These are phyloP conservation scores for Cochlearia excelsa DNA, from an alignment of 345 rosid genomes.

Conservation along the genomic window DNA sequence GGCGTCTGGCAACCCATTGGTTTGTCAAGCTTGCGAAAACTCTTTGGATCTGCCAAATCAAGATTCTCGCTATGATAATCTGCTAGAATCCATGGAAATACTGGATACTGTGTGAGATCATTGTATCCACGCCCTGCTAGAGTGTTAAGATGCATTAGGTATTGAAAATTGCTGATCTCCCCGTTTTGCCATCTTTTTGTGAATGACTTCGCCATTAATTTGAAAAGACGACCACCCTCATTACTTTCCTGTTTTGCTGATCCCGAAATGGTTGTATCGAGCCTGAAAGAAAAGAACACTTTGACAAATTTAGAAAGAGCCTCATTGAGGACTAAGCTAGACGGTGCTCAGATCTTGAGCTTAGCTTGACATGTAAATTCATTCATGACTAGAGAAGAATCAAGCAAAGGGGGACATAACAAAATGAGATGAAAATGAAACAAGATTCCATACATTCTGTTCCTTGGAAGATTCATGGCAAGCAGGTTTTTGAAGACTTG, in stretches of 20 bases:
- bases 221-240: conserved; percentile 93
- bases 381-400: not conserved
- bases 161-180: conserved; percentile 98
- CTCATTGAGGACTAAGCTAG: conserved; percentile 1
- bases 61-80: conserved; percentile 90
- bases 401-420: conserved; percentile 17
- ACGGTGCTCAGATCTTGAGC: conserved; percentile 13
- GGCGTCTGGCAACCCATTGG: conserved; percentile 99
- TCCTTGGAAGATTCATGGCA: conserved; percentile 95
- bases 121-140: conserved; percentile 99
- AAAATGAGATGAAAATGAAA: conserved; percentile 20
- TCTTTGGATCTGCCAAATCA: conserved; percentile 74
- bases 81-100: conserved; percentile 98
- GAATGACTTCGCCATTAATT: conserved; percentile 88
- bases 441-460: conserved; percentile 70
- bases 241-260: conserved; percentile 83
- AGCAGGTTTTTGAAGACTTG: conserved; percentile 93
- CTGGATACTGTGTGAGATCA: conserved; percentile 99
- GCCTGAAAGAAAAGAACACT: conserved; percentile 48
- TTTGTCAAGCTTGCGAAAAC: conserved; percentile 89
- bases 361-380: not conserved
- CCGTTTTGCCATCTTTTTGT: conserved; percentile 99
- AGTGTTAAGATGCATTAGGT: conserved; percentile 99
- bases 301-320: conserved; percentile 24
- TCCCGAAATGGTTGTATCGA: conserved; percentile 97